Evolutionary conservation across 106 monocot species (phyloP), one percentile per base, ranked within the genome.

Genomic region (Allium sativum): DNA sequence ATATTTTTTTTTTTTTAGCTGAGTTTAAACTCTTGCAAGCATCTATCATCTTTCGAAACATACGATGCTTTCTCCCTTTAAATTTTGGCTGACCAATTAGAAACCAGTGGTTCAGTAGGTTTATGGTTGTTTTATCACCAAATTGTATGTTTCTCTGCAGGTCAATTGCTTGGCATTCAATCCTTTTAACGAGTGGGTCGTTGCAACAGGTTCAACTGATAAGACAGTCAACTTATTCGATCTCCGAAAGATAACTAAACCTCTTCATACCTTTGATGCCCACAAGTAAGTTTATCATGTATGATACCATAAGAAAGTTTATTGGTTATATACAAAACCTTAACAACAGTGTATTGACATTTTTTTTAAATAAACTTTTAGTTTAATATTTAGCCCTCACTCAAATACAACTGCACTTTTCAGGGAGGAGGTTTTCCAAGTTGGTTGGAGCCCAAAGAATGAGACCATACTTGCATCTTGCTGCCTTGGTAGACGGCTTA

Each of bases 181-280:
- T 61, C 98, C 98, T 21, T 99, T 88, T 69, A 99, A 99, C 57
- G 98, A 99, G 64, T 99, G 98, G 98, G 81, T 99, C 65, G 85
- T 99, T 43, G 98, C 98, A 69, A 99, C 98, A 57, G 98, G 98
- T 48, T 99, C 98, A 70, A 85, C 92, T 41, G 98, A 99, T 70
- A 99, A 92, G 72, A 88, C 98, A 19, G 98, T 99, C n/a, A 99
- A 92, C 60, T 74, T 99, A 31, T 99, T 99, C 81, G 98, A 99
- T 57, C 91, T 99, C 31, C 87, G 98, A 12, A 99, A 92, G 64
- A 67, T 99, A 45, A 83, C 13, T 65, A 78, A 67, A 41, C 69
- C 91, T 7, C 70, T 99, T 1, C 85, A 99, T 50, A 85, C 88
- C 10, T 83, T 99, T 61, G 88, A 92, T 54, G 72, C 78, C 40